phyloP scores from a whole-genome alignment of 805 yeast genomes.

The Cyberlindnera euphorbiae region DNA sequence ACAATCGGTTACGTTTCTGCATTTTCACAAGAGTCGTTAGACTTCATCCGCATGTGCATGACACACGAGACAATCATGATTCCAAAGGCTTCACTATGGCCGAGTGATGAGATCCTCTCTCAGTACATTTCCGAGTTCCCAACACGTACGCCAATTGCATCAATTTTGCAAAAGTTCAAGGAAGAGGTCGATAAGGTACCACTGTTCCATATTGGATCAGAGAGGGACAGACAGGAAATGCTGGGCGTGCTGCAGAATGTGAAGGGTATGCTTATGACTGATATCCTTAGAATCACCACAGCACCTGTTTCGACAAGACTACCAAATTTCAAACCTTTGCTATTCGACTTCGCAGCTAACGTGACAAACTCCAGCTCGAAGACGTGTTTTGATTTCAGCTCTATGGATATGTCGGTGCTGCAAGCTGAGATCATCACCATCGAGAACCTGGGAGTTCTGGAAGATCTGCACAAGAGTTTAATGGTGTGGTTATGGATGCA shows the following conservation, averaged over 20 bases:
- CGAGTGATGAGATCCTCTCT: slow-evolving; percentile 67
- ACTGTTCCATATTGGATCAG: slow-evolving; percentile 35
- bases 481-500: slow-evolving; percentile 79
- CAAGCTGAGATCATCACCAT: slow-evolving; percentile 2
- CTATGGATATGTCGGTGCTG: slow-evolving; percentile 13
- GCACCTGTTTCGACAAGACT: slow-evolving; percentile 52
- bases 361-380: slow-evolving; percentile 37
- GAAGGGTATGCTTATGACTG: slow-evolving; percentile 44
- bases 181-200: slow-evolving; percentile 29
- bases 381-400: slow-evolving; percentile 48
- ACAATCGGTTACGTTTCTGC: slow-evolving; percentile 53
- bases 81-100: slow-evolving; percentile 69
- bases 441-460: slow-evolving; percentile 34
- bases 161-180: slow-evolving; percentile 44
- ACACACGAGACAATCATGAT: slow-evolving; percentile 47
- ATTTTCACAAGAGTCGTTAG: slow-evolving; percentile 38
- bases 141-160: slow-evolving; percentile 39
- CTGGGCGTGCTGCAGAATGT: slow-evolving; percentile 37
- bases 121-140: slow-evolving; percentile 61
- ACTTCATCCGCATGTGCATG: slow-evolving; percentile 43
- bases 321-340: slow-evolving; percentile 41
- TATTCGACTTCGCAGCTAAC: slow-evolving; percentile 45
- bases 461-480: slow-evolving; percentile 62
- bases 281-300: slow-evolving; percentile 50
- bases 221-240: slow-evolving; percentile 33